Conservation (phyloP, 108 stramenopile genomes). For the Cyclotella cryptica region DNA sequence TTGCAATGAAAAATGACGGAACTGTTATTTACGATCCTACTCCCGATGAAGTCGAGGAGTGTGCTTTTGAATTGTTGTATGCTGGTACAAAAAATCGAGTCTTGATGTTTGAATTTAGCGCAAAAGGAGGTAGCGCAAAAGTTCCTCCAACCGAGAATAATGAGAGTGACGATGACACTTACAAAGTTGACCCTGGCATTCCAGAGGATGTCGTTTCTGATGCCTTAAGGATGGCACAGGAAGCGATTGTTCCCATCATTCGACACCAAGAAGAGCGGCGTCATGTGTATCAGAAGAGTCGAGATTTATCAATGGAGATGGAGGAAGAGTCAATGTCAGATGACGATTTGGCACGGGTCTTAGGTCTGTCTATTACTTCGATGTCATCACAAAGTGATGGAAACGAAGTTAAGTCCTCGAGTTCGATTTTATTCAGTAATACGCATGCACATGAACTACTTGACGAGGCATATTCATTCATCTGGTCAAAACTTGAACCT, state of each 20-base stretch:
- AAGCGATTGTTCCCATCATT: conserved; percentile 56
- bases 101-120: conserved; percentile 65
- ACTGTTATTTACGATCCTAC: conserved; percentile 52
- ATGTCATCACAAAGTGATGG: background rate
- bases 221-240: conserved; percentile 58
- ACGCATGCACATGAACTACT: conserved; percentile 2
- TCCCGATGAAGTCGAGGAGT: conserved; percentile 29
- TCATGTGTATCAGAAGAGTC: background rate
- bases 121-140: conserved; percentile 18
- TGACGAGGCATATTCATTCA: conserved; percentile 27
- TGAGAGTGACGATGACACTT: conserved; percentile 7
- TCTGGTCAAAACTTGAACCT: conserved; percentile 28
- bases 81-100: conserved; percentile 63
- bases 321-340: conserved; percentile 36
- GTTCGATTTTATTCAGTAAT: background rate
- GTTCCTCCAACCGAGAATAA: background rate
- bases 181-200: conserved; percentile 36
- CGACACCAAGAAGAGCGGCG: conserved; percentile 48
- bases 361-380: conserved; percentile 37
- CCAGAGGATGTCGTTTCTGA: conserved; percentile 33
- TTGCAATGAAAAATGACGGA: conserved; percentile 52
- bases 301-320: conserved; percentile 1
- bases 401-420: background rate
- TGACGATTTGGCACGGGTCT: conserved; percentile 30
- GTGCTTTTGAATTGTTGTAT: conserved; percentile 55